A percentile compares a stretch with the other conserved stretches of the same genome.
Conservation (phyloP, 305 asterid genomes). For the Fraxinus sp. region DNA sequence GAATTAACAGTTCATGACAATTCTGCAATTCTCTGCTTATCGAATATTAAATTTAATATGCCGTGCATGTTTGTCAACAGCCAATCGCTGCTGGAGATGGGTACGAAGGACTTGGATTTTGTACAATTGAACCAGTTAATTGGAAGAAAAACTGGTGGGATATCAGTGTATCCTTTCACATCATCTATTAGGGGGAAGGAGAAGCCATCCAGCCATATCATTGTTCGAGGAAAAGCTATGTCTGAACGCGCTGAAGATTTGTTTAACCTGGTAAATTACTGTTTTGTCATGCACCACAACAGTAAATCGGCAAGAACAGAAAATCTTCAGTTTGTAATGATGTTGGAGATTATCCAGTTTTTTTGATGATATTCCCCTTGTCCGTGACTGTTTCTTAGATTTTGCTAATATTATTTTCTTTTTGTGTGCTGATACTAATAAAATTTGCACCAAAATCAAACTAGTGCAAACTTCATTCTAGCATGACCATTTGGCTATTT, state of each 20-base stretch:
- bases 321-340: constrained; percentile 6
- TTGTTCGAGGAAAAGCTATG: constrained; percentile 94
- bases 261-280: constrained; percentile 67
- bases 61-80: constrained; percentile 47
- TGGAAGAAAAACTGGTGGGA: constrained; percentile 98
- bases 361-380: neutral
- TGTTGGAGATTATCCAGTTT: constrained; percentile 12
- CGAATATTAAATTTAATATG: constrained; percentile 25
- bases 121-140: constrained; percentile 90
- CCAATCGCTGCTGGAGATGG: constrained; percentile 97
- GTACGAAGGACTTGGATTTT: constrained; percentile 88
- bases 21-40: neutral
- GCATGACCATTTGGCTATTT: neutral
- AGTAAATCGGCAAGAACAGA: constrained; percentile 10
- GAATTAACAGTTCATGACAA: constrained; percentile 10
- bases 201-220: constrained; percentile 72
- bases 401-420: neutral
- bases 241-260: constrained; percentile 85
- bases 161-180: constrained; percentile 86
- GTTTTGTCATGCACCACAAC: constrained; percentile 12
- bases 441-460: constrained; percentile 7
- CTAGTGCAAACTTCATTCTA: neutral
- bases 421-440: neutral
- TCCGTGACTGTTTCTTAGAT: neutral
- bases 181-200: constrained; percentile 77